Base-by-base conservation (phyloP, 805 yeast species). In the Spencermartinsiella europaea region DNA sequence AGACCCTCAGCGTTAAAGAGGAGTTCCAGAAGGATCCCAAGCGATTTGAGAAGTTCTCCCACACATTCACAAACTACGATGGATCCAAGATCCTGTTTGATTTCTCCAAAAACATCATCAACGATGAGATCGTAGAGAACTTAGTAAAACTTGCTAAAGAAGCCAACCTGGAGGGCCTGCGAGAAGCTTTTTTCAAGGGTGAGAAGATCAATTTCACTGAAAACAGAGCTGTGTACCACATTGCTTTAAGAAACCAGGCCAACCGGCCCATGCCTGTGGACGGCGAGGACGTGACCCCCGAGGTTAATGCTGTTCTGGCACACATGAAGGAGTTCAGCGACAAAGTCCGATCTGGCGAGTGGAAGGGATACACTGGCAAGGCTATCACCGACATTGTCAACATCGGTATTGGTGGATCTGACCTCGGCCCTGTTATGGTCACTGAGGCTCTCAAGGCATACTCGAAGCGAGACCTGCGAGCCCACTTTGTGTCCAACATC, bases 331-430 rank as follows among this genome's bases (percentile, higher is more conserved):
- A 90, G 69, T 93, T 93, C 75, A 81, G 95, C 48, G 86, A 87
- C 54, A 73, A 76, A 54, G 85, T 93, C 52, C 83, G 99, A 71
- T 82, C 93, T 40, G 99, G 99, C 62, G 77, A 73, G 56, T 91
- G 98, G 97, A 89, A 80, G 61, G 99, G 99, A 67, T 91, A 85
- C 79, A 83, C 97, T 58, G 98, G 98, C 59, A 88, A 89, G 78
- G 71, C 75, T 60, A 91, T 93, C 71, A 85, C 93, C 59, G 95
- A 88, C 63, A 81, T 93, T 47, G 98, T 93, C 63, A 93, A 93
- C 78, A 87, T 93, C 61, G 99, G 99, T 70, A 93, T 93, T 65
- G 99, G 99, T 66, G 99, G 99, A 59, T 89, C 97, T 22, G 99
- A 93, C 70, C 78, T 93, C 61, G 99, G 99, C 61, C 99, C 99